These are phyloP conservation scores for Oryza brachyantha DNA, from an alignment of 176 grass and related monocot species.

Conservation along the genomic window DNA sequence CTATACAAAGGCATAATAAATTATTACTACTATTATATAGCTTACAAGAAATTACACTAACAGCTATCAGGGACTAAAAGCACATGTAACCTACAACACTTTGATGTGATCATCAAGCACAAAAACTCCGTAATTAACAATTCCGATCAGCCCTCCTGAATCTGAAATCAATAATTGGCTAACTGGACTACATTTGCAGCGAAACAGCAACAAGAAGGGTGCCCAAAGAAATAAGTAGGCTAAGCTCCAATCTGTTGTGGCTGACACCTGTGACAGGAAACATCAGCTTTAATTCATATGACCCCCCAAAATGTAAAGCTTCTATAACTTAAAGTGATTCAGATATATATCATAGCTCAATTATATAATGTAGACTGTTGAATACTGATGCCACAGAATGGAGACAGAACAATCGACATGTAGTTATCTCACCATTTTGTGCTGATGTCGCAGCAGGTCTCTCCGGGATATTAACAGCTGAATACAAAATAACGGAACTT, in stretches of 20 bases:
- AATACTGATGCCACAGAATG: background rate
- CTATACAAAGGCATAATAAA: conserved; percentile 56
- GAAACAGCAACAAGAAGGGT: conserved; percentile 30
- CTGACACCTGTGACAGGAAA: conserved; percentile 42
- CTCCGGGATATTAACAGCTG: conserved; percentile 87
- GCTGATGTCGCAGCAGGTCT: conserved; percentile 74
- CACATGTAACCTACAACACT: conserved; percentile 43
- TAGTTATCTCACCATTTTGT: conserved; percentile 51
- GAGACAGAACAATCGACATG: background rate
- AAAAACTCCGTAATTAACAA: conserved; percentile 19
- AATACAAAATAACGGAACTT: conserved; percentile 24
- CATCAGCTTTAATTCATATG: background rate
- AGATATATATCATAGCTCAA: background rate
- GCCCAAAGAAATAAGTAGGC: conserved; percentile 24
- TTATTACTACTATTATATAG: conserved; percentile 35
- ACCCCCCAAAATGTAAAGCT: background rate
- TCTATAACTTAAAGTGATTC: background rate
- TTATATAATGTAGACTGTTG: background rate
- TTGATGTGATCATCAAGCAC: conserved; percentile 1
- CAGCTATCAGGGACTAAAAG: conserved; percentile 24
- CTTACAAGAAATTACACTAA: conserved; percentile 50
- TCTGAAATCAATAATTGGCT: conserved; percentile 16
- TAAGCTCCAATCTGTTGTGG: conserved; percentile 44
- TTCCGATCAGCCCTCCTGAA: conserved; percentile 37
- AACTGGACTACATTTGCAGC: conserved; percentile 44